Evolutionary conservation across 2,329 filamentous ascomycete species (phyloP), one percentile per base, ranked within the genome.

Genomic region (Biscogniauxia sp.): DNA sequence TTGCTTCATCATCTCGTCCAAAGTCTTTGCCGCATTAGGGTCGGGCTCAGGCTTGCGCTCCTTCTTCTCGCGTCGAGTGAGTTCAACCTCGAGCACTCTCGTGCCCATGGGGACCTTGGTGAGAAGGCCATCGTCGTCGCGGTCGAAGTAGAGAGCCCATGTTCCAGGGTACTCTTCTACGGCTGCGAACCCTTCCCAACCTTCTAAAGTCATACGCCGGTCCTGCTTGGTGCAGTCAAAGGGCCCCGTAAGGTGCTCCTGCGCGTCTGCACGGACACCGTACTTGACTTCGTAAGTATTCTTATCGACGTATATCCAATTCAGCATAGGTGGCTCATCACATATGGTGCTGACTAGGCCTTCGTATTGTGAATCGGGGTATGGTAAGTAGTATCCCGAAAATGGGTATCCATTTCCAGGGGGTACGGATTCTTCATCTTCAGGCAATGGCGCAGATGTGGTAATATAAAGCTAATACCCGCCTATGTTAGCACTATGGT

Each of bases 311-410:
- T 78, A 82, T 63, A 82, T 78, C 80, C 80, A 82, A 68, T 82
- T 82, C 66, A 82, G 72, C 63, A 81, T 76, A 0, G 80, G 80
- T n/a, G 80, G 78, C 15, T 78, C 78, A 55, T 81, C 76, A 37
- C 76, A 79, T 49, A 82, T 81, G 9, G 78, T 81, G 54, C 77
- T 80, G 26, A 82, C 80, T 1, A 82, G 70, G 3, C 80, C 80
- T 45, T 80, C 75, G 51, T 78, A 75, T 25, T 71, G 61, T n/a
- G 75, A 64, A n/a, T 83, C 83, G 2, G 84, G 83, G 64, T 85
- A 86, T 1, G 83, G 82, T 20, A 86, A 73, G 64, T 79, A 86
- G 66, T 87, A 86, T 25, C 84, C 84, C 3, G 81, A 77, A 66
- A 84, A 86, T 0, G 80, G 78, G 67, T 86, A 82, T 2, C 81